These are phyloP conservation scores for Fraxinus excelsior DNA, from an alignment of 257 asterid species.

Conservation along the genomic window DNA sequence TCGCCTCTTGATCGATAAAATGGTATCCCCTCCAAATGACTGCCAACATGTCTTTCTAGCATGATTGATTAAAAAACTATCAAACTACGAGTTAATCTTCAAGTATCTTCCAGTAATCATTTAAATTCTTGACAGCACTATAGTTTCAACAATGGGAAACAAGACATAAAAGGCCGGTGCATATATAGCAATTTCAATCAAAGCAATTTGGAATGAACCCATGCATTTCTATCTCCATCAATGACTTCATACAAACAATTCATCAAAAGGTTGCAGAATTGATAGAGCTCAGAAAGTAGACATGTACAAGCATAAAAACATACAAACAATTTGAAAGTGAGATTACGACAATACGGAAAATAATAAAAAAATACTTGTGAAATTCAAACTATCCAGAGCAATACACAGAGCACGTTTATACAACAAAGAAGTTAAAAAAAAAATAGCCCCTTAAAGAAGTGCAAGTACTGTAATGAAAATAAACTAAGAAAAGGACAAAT, in stretches of 20 bases:
- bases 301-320: slow-evolving; percentile 10
- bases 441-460: slow-evolving; percentile 8
- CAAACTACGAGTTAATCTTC: slow-evolving; percentile 31
- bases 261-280: slow-evolving; percentile 1
- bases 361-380: not conserved
- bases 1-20: slow-evolving; percentile 74
- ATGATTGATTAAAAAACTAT: slow-evolving; percentile 39
- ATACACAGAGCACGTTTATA: slow-evolving; percentile 8
- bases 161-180: not conserved
- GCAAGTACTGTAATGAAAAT: not conserved
- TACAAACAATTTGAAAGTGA: not conserved
- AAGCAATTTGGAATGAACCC: not conserved
- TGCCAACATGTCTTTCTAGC: slow-evolving; percentile 63
- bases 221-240: slow-evolving; percentile 31
- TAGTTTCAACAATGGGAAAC: slow-evolving; percentile 14
- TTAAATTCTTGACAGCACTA: not conserved
- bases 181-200: not conserved
- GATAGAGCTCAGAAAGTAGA: slow-evolving; percentile 9
- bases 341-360: not conserved
- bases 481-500: slow-evolving; percentile 7
- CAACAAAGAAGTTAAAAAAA: not conserved
- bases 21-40: slow-evolving; percentile 79
- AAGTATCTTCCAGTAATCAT: slow-evolving; percentile 14
- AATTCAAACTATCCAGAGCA: slow-evolving; percentile 2
- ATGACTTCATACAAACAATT: slow-evolving; percentile 39